These are phyloP conservation scores for Sporormia fimetaria DNA, from an alignment of 495 filamentous ascomycete species.

Conservation along the genomic window DNA sequence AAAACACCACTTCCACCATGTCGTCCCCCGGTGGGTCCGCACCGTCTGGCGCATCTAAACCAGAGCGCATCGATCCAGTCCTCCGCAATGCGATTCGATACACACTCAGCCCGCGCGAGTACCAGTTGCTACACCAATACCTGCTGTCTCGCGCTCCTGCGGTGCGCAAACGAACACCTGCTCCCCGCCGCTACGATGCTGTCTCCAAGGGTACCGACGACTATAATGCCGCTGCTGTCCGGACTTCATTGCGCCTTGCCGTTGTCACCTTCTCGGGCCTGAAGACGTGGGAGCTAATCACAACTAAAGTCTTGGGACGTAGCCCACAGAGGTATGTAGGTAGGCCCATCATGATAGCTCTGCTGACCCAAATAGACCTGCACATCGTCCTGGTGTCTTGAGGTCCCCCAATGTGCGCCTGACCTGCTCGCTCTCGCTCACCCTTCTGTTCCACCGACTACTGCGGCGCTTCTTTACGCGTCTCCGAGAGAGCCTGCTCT, in stretches of 20 bases:
- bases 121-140: slow-evolving; percentile 67
- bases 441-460: slow-evolving; percentile 77
- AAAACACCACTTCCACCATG: slow-evolving; percentile 4
- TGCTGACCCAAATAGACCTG: slow-evolving; percentile 23
- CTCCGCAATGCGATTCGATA: slow-evolving; percentile 71
- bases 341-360: not conserved
- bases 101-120: slow-evolving; percentile 74
- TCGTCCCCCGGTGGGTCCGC: slow-evolving; percentile 10
- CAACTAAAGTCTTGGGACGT: slow-evolving; percentile 29
- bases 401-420: slow-evolving; percentile 64
- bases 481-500: slow-evolving; percentile 64
- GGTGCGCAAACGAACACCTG: slow-evolving; percentile 49
- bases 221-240: slow-evolving; percentile 68
- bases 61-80: slow-evolving; percentile 42
- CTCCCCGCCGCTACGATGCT: slow-evolving; percentile 43
- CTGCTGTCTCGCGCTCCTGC: slow-evolving; percentile 52
- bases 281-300: slow-evolving; percentile 56
- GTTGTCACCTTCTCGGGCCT: slow-evolving; percentile 54
- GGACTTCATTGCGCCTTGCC: slow-evolving; percentile 66
- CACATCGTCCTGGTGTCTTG: slow-evolving; percentile 42
- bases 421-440: slow-evolving; percentile 66
- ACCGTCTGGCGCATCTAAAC: slow-evolving; percentile 12
- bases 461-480: slow-evolving; percentile 82
- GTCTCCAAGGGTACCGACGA: slow-evolving; percentile 48
- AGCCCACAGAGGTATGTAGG: slow-evolving; percentile 33